These are phyloP conservation scores for Eremothecium cymbalariae DNA, from an alignment of 1,139 yeast genomes.

Conservation along the genomic window DNA sequence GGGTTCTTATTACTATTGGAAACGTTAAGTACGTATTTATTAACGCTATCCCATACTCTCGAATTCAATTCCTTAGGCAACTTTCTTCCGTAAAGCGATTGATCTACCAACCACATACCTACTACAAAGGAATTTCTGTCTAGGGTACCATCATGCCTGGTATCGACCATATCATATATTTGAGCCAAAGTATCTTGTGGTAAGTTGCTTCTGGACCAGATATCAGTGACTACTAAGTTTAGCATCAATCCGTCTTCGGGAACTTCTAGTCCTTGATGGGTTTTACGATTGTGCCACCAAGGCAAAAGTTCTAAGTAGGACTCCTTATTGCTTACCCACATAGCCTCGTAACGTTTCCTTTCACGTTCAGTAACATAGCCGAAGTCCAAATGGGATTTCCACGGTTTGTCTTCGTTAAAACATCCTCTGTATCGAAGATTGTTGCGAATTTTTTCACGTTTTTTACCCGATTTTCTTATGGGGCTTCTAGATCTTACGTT, in stretches of 20 bases:
- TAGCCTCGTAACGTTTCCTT: constrained; percentile 80
- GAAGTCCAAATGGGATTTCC: constrained; percentile 78
- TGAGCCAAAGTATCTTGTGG: constrained; percentile 53
- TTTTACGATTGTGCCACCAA: constrained; percentile 27
- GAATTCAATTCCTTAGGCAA: constrained; percentile 58
- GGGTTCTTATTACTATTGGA: constrained; percentile 18
- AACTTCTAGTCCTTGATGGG: constrained; percentile 18
- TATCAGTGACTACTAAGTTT: constrained; percentile 55
- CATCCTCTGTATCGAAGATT: constrained; percentile 3
- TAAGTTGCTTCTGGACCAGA: constrained; percentile 74
- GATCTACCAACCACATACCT: constrained; percentile 96
- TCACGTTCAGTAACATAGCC: constrained; percentile 59
- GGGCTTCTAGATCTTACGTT: not conserved
- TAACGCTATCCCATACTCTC: constrained; percentile 60
- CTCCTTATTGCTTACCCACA: constrained; percentile 87
- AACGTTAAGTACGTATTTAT: constrained; percentile 32
- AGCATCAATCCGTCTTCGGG: constrained; percentile 38
- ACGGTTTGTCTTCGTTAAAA: constrained; percentile 88
- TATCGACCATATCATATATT: constrained; percentile 78
- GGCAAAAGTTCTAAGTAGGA: constrained; percentile 41
- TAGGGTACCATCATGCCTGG: constrained; percentile 65
- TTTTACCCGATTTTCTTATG: constrained; percentile 6
- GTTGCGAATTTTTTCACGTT: constrained; percentile 8
- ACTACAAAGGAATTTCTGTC: constrained; percentile 77
- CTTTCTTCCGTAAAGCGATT: constrained; percentile 88